Conservation (phyloP, 306 rosid species). For the Erythrophleum fordii region DNA sequence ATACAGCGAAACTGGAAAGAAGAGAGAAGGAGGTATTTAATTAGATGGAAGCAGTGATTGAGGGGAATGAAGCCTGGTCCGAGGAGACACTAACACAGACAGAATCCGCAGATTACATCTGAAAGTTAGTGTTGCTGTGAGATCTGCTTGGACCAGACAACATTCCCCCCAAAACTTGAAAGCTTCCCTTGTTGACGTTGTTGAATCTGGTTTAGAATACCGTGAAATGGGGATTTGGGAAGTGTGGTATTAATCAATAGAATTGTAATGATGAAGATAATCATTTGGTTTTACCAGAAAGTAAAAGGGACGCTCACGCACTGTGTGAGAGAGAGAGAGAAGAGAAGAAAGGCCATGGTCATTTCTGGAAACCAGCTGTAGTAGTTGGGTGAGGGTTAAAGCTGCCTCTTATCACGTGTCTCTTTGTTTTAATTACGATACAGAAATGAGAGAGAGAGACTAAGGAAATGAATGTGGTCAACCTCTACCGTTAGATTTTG, state of each 20-base stretch:
- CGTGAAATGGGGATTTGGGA: conserved; percentile 22
- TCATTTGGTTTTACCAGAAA: conserved; percentile 47
- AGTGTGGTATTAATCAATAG: conserved; percentile 23
- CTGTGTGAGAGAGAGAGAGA: neutral
- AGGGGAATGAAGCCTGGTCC: conserved; percentile 96
- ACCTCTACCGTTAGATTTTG: neutral
- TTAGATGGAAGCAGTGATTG: conserved; percentile 54
- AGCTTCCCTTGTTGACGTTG: conserved; percentile 42
- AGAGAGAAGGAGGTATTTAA: neutral
- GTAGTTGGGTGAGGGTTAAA: conserved; percentile 36
- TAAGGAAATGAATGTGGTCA: neutral
- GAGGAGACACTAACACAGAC: conserved; percentile 37
- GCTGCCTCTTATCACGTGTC: neutral
- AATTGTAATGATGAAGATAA: conserved; percentile 49
- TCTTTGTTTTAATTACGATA: neutral
- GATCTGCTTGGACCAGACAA: conserved; percentile 62
- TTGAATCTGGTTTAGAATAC: too few relatives aligned
- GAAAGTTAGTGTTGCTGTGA: conserved; percentile 1
- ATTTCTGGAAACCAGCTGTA: conserved; percentile 2
- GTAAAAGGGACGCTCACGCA: conserved; percentile 8
- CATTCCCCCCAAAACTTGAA: conserved; percentile 67
- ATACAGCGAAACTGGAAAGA: neutral
- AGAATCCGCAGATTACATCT: neutral
- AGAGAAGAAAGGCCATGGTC: neutral
- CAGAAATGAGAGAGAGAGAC: neutral